Evolutionary conservation across 352 stramenopile genomes (phyloP).

Genomic region (Pythium oligandrum): DNA sequence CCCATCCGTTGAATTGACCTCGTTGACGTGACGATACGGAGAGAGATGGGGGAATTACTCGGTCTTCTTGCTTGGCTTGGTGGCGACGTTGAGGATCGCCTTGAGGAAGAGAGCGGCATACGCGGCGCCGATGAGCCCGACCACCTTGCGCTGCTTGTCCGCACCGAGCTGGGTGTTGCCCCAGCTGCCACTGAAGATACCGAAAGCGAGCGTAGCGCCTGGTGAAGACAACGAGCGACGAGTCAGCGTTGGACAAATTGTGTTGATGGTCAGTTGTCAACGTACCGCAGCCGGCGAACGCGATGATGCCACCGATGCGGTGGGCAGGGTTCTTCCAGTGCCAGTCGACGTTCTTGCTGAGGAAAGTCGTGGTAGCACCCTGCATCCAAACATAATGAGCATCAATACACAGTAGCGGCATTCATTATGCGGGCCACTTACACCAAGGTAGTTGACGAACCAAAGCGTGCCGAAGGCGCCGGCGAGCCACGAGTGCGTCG

Average conservation of each 20-base stretch:
- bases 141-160: constrained; percentile 45
- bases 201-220: constrained; percentile 38
- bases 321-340: constrained; percentile 69
- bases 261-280: background rate
- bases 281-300: constrained; percentile 40
- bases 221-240: background rate
- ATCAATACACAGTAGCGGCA: background rate
- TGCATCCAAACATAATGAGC: constrained; percentile 6
- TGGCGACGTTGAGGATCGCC: constrained; percentile 13
- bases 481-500: constrained; percentile 69
- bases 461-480: constrained; percentile 33
- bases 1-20: too few species aligned
- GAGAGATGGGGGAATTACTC: background rate
- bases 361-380: constrained; percentile 50
- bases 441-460: constrained; percentile 54
- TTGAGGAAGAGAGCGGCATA: constrained; percentile 51
- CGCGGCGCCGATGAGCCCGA: constrained; percentile 25
- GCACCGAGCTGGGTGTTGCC: constrained; percentile 34
- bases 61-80: constrained; percentile 22
- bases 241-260: too few species aligned
- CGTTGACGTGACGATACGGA: too few species aligned
- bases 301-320: constrained; percentile 47
- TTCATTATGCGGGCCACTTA: constrained; percentile 15
- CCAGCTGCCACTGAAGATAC: constrained; percentile 54
- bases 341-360: constrained; percentile 58